Conservation (phyloP, 257 asterid genomes). For the Plantago elongata region DNA sequence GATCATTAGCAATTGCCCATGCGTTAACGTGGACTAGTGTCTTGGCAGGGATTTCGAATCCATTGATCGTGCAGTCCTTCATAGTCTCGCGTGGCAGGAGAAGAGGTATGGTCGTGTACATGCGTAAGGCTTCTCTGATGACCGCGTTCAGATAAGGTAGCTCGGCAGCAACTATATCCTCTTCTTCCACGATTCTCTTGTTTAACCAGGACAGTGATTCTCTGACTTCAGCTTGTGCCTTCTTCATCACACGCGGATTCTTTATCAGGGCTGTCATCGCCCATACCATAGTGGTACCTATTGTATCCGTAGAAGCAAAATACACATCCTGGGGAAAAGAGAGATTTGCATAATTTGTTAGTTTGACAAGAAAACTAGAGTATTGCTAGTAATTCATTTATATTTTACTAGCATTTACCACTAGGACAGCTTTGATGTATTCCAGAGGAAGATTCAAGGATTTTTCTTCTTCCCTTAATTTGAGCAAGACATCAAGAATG, state of each 20-base stretch:
- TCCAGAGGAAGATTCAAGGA: not conserved
- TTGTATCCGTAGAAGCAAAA: slow-evolving; percentile 26
- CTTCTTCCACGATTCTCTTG: not conserved
- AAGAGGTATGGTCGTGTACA: slow-evolving; percentile 12
- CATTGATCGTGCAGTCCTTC: not conserved
- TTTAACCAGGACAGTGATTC: not conserved
- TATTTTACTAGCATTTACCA: not conserved
- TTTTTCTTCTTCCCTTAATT: slow-evolving; percentile 1
- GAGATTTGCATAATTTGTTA: not conserved
- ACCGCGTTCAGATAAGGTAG: slow-evolving; percentile 19
- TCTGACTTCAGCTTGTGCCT: slow-evolving; percentile 19
- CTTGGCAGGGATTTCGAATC: slow-evolving; percentile 13
- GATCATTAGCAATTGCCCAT: slow-evolving; percentile 24
- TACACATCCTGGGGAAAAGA: slow-evolving; percentile 15
- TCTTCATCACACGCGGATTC: slow-evolving; percentile 20
- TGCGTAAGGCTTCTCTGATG: slow-evolving; percentile 19
- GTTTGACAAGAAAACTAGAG: too few relatives aligned
- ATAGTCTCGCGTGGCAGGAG: slow-evolving; percentile 17
- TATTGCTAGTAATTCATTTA: too few relatives aligned
- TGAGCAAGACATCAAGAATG: slow-evolving; percentile 1
- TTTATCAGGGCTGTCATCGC: slow-evolving; percentile 21
- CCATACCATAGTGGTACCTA: slow-evolving; percentile 21
- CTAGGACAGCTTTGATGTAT: not conserved
- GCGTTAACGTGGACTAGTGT: slow-evolving; percentile 19
- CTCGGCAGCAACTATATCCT: not conserved